phyloP scores from a whole-genome alignment of 1,284 basidiomycete species.

The Trametes pubescens region DNA sequence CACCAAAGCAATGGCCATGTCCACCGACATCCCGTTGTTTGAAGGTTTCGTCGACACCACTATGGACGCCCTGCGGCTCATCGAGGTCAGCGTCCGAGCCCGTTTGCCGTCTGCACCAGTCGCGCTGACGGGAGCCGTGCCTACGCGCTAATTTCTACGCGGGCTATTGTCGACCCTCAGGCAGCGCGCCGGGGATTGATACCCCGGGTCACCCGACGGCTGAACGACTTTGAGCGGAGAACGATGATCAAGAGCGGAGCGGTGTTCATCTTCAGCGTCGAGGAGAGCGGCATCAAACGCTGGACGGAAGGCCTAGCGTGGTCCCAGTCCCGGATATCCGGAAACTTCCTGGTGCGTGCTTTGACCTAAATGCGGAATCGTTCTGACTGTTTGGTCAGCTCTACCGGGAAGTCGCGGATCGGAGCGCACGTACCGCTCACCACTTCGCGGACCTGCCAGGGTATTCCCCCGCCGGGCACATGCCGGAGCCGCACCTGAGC shows the following conservation, averaged over 20 bases:
- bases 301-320: constrained; percentile 87
- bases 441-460: constrained; percentile 35
- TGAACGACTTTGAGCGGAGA: constrained; percentile 78
- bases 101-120: neutral
- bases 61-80: constrained; percentile 78
- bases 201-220: constrained; percentile 77
- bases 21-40: constrained; percentile 47
- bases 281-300: constrained; percentile 84
- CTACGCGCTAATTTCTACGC: constrained; percentile 3
- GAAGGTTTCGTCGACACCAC: constrained; percentile 80
- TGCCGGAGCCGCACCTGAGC: constrained; percentile 61
- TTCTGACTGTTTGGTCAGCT: constrained; percentile 52
- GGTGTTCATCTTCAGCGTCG: constrained; percentile 84
- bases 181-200: constrained; percentile 77
- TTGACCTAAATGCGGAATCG: constrained; percentile 12
- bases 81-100: constrained; percentile 43
- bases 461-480: constrained; percentile 30
- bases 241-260: constrained; percentile 82
- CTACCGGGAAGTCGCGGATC: constrained; percentile 77
- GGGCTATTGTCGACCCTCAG: constrained; percentile 45
- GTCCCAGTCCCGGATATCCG: constrained; percentile 84
- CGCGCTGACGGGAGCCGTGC: constrained; percentile 5
- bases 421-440: constrained; percentile 54
- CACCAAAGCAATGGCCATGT: constrained; percentile 29
- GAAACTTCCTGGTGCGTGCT: constrained; percentile 77